These are phyloP conservation scores for Capillidium heterosporum DNA, from an alignment of 371 early-diverging fungal species.

Conservation along the genomic window DNA sequence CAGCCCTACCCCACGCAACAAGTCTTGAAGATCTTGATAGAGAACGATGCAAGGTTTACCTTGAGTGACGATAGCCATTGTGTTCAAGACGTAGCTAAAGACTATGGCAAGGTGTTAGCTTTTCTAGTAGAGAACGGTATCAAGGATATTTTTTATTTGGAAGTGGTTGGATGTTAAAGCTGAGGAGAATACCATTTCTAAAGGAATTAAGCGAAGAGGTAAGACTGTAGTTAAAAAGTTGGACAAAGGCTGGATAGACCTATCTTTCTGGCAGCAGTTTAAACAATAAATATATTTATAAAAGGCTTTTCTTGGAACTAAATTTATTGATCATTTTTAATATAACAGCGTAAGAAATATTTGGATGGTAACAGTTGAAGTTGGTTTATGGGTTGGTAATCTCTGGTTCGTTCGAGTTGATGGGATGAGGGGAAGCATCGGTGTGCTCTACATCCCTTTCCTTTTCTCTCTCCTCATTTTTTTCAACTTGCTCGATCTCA, in stretches of 20 bases:
- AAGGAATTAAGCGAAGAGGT: background rate
- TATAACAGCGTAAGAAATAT: too few relatives aligned
- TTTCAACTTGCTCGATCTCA: too few relatives aligned
- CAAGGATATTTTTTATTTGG: conserved; percentile 21
- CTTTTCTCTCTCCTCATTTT: too few relatives aligned
- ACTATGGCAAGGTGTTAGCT: conserved; percentile 35
- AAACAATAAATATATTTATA: background rate
- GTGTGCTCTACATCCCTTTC: too few relatives aligned
- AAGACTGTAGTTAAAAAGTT: background rate
- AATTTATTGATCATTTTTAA: background rate
- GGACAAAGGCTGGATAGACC: background rate
- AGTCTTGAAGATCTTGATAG: conserved; percentile 51
- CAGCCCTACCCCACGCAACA: conserved; percentile 74
- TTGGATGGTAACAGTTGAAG: too few relatives aligned
- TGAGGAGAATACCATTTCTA: background rate
- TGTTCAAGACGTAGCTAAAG: conserved; percentile 65
- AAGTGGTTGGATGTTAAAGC: conserved; percentile 9
- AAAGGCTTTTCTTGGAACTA: background rate
- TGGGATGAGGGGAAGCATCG: too few relatives aligned
- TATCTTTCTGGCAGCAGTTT: too few relatives aligned
- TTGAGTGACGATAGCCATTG: conserved; percentile 88
- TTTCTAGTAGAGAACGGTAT: conserved; percentile 32
- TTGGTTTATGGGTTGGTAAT: too few relatives aligned
- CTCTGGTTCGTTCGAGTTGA: too few relatives aligned
- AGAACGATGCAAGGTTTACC: conserved; percentile 51